These are phyloP conservation scores for Hippophae tibetana DNA, from an alignment of 306 rosid genomes.

Conservation along the genomic window DNA sequence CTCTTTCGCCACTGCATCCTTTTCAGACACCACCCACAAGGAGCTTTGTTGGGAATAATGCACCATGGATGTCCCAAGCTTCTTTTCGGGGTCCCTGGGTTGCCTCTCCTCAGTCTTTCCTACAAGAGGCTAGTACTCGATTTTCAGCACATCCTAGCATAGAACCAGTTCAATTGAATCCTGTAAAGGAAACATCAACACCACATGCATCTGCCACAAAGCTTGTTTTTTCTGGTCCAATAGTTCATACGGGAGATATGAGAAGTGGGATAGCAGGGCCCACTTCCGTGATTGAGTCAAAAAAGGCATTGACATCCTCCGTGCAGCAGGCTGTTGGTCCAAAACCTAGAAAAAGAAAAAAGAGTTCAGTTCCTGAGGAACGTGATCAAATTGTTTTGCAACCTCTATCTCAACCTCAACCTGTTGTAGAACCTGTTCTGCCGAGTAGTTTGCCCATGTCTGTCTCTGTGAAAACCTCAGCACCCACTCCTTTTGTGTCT, in stretches of 20 bases:
- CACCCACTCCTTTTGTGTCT: constrained; percentile 34
- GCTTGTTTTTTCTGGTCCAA: constrained; percentile 28
- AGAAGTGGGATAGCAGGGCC: constrained; percentile 31
- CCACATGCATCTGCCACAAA: constrained; percentile 45
- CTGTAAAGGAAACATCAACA: constrained; percentile 44
- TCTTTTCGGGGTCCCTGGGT: constrained; percentile 70
- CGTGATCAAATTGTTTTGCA: constrained; percentile 44
- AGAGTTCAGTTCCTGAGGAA: constrained; percentile 43
- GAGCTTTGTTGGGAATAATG: constrained; percentile 56
- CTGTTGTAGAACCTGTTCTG: constrained; percentile 28
- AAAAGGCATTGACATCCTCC: constrained; percentile 30
- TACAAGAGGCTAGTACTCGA: constrained; percentile 42
- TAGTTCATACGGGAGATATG: constrained; percentile 38
- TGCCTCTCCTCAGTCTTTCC: constrained; percentile 43
- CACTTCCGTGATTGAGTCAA: constrained; percentile 39
- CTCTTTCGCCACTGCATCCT: constrained; percentile 54
- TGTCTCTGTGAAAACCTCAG: constrained; percentile 21
- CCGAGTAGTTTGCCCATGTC: constrained; percentile 29
- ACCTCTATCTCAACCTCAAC: constrained; percentile 40
- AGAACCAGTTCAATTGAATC: constrained; percentile 39
- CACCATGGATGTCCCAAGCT: constrained; percentile 72
- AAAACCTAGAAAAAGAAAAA: constrained; percentile 72
- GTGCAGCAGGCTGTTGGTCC: constrained; percentile 51
- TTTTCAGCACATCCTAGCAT: constrained; percentile 47
- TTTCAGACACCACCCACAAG: constrained; percentile 59